Percentiles rank a stretch among this genome's conserved stretches.
Evolutionary conservation across 1,284 basidiomycete genomes (phyloP).

Genomic region (Porodaedalea pini): DNA sequence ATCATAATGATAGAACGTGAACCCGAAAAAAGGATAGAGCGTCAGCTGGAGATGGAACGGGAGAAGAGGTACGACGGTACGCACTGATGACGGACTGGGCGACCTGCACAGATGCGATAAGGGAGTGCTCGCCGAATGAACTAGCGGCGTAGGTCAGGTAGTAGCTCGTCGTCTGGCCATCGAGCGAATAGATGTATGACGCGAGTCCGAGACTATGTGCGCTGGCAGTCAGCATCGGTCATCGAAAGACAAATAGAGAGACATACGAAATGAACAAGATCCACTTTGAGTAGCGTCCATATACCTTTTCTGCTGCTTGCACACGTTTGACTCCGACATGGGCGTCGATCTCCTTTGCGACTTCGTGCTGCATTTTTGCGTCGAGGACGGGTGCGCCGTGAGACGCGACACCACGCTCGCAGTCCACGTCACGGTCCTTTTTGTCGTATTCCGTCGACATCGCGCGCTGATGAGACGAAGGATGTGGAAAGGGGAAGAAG

Average conservation of each 20-base stretch:
- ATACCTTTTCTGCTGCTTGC: constrained; percentile 50
- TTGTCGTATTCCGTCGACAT: constrained; percentile 2
- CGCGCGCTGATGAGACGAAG: background rate
- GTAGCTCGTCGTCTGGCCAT: constrained; percentile 63
- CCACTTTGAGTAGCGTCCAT: constrained; percentile 55
- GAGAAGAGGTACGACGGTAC: constrained; percentile 15
- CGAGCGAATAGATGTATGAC: constrained; percentile 75
- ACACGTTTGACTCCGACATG: constrained; percentile 49
- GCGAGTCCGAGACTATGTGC: constrained; percentile 55
- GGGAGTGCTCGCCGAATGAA: constrained; percentile 53
- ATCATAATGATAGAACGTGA: background rate
- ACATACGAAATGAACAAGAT: constrained; percentile 56
- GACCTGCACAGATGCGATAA: constrained; percentile 63
- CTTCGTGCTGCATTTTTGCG: background rate
- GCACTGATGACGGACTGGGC: constrained; percentile 55
- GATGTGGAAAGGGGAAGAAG: background rate
- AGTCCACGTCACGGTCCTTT: background rate
- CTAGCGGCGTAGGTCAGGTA: constrained; percentile 67
- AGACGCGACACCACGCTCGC: background rate
- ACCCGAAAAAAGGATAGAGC: background rate
- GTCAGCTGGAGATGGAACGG: background rate
- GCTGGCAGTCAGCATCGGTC: background rate
- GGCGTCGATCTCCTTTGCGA: constrained; percentile 28
- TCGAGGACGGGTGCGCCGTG: background rate
- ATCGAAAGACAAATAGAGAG: background rate